Evolutionary conservation across 2,329 filamentous ascomycete species (phyloP).

Genomic region (Stachybotrys chartarum): DNA sequence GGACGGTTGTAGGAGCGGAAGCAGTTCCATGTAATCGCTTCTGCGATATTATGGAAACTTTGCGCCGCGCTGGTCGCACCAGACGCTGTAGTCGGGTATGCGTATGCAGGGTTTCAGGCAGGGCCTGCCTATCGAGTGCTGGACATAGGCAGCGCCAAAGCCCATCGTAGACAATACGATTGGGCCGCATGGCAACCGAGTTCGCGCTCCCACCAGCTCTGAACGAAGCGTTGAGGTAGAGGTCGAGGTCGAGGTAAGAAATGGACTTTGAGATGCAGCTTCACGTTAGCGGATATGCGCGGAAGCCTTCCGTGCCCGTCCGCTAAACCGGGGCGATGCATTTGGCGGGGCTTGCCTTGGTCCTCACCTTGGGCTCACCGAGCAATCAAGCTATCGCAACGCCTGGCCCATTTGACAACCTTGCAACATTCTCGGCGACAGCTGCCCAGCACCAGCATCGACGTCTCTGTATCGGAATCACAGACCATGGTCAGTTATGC

Average conservation of each 20-base stretch:
- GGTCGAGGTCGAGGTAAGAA: neutral
- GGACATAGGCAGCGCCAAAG: constrained; percentile 60
- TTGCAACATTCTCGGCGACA: neutral
- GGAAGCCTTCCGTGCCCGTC: constrained; percentile 3
- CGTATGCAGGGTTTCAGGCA: constrained; percentile 24
- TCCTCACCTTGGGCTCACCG: too few relatives aligned
- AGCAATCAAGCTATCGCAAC: neutral
- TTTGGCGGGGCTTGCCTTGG: constrained; percentile 13
- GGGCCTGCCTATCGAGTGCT: constrained; percentile 34
- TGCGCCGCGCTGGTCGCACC: neutral
- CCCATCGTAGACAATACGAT: constrained; percentile 41
- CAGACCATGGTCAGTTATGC: neutral
- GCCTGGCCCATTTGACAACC: neutral
- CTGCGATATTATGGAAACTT: neutral
- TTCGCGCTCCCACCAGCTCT: neutral
- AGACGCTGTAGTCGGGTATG: constrained; percentile 1
- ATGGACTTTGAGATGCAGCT: too few relatives aligned
- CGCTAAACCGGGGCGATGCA: constrained; percentile 18
- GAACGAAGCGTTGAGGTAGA: neutral
- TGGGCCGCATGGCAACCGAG: constrained; percentile 17
- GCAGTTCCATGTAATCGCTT: neutral
- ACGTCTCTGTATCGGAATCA: neutral
- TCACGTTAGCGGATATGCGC: neutral
- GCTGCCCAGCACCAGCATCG: neutral
- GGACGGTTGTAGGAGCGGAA: neutral